Percentiles rank a stretch among this genome's conserved stretches.
These are phyloP conservation scores for Tothia fuscella DNA, from an alignment of 2,329 filamentous ascomycete species.

Conservation along the genomic window DNA sequence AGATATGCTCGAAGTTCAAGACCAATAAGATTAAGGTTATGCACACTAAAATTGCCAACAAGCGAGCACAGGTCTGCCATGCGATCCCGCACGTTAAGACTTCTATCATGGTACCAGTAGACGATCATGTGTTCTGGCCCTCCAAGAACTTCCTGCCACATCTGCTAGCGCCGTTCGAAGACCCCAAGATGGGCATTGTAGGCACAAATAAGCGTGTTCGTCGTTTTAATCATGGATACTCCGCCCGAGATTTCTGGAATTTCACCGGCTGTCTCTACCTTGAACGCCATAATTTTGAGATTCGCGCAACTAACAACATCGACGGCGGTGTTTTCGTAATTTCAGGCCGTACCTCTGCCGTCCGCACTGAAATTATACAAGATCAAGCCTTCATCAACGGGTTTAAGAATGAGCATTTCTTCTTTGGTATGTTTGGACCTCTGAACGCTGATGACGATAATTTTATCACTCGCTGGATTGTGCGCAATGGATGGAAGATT, in stretches of 20 bases:
- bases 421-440: constrained; percentile 11
- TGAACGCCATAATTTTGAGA: constrained; percentile 24
- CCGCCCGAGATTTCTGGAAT: constrained; percentile 14
- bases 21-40: constrained; percentile 21
- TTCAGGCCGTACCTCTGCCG: constrained; percentile 20
- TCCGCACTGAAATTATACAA: constrained; percentile 18
- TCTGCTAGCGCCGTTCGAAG: constrained; percentile 28
- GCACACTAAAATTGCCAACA: constrained; percentile 28
- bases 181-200: constrained; percentile 9
- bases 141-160: constrained; percentile 26
- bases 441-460: constrained; percentile 23
- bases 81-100: constrained; percentile 30
- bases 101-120: constrained; percentile 33
- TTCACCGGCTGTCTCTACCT: constrained; percentile 19
- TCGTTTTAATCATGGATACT: constrained; percentile 7
- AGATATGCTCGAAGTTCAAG: constrained; percentile 11
- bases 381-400: constrained; percentile 14
- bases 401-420: constrained; percentile 1
- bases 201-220: constrained; percentile 13
- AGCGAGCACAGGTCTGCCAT: constrained; percentile 36
- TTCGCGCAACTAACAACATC: constrained; percentile 18
- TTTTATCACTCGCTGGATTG: constrained; percentile 41
- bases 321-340: constrained; percentile 23
- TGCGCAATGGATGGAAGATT: constrained; percentile 35
- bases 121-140: constrained; percentile 45